phyloP scores from a whole-genome alignment of 768 basidiomycete species.

The Scleroderma bovista region DNA sequence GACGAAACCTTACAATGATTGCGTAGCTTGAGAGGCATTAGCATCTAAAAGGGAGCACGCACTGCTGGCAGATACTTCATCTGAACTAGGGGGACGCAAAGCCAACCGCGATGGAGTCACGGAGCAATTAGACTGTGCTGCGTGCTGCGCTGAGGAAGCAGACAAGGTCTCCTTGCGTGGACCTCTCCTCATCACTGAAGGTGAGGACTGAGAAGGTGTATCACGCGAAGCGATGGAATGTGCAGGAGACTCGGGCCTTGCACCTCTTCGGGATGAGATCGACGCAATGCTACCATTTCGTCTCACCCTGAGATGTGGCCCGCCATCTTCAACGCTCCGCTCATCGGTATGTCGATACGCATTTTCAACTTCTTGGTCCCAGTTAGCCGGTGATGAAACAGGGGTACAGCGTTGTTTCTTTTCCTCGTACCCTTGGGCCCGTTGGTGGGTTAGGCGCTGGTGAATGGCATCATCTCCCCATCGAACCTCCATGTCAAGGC shows the following conservation, averaged over 20 bases:
- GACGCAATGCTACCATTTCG: constrained; percentile 9
- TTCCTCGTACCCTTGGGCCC: constrained; percentile 41
- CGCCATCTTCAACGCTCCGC: constrained; percentile 20
- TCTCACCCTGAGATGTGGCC: constrained; percentile 17
- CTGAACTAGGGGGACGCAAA: constrained; percentile 7
- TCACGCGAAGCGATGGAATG: constrained; percentile 7
- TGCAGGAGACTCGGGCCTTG: constrained; percentile 11
- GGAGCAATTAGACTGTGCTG: not conserved
- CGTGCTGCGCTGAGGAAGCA: constrained; percentile 7
- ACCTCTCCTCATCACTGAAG: constrained; percentile 11
- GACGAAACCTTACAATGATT: constrained; percentile 11
- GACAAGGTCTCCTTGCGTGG: constrained; percentile 4
- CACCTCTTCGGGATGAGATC: constrained; percentile 1
- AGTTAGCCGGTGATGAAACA: constrained; percentile 9
- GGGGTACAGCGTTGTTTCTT: constrained; percentile 25
- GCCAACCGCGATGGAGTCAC: constrained; percentile 5
- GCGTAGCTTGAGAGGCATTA: constrained; percentile 13
- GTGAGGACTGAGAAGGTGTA: constrained; percentile 4
- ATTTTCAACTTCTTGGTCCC: constrained; percentile 25
- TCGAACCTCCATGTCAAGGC: constrained; percentile 34
- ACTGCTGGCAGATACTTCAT: constrained; percentile 8
- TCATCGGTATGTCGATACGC: constrained; percentile 17
- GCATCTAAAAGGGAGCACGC: not conserved
- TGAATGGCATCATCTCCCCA: constrained; percentile 39
- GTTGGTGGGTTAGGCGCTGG: constrained; percentile 38